These are phyloP conservation scores for Fusarium illudens DNA, from an alignment of 2,329 filamentous ascomycete species.

Conservation along the genomic window DNA sequence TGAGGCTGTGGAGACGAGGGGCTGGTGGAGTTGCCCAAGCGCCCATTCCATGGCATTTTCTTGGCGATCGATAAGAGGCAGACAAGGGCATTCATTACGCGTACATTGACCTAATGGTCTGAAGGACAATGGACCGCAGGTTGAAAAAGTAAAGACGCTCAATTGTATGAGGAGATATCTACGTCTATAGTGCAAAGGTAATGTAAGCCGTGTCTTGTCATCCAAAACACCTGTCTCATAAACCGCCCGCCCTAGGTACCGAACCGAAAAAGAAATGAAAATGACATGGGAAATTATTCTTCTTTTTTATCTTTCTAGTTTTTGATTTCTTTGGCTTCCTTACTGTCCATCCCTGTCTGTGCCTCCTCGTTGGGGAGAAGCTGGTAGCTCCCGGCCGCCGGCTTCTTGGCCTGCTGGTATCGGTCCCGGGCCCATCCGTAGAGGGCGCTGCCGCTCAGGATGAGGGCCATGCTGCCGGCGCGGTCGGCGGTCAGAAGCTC, in stretches of 20 bases:
- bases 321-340: slow-evolving; percentile 28
- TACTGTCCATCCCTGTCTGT: slow-evolving; percentile 24
- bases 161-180: slow-evolving; percentile 1
- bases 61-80: not conserved
- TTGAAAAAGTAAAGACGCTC: too few species aligned
- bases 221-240: slow-evolving; percentile 1
- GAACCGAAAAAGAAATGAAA: not conserved
- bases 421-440: slow-evolving; percentile 41
- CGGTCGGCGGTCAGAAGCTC: slow-evolving; percentile 39
- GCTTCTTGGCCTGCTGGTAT: slow-evolving; percentile 38
- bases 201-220: not conserved
- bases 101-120: too few species aligned
- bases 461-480: slow-evolving; percentile 40
- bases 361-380: slow-evolving; percentile 34
- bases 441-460: slow-evolving; percentile 37
- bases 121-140: too few species aligned
- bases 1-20: not conserved
- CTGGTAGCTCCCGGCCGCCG: slow-evolving; percentile 34
- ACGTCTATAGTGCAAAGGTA: not conserved
- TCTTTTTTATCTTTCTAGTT: not conserved
- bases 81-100: not conserved
- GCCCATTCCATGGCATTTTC: not conserved
- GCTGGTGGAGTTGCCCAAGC: not conserved
- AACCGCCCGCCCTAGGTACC: not conserved
- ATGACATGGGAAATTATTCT: not conserved